A percentile compares a stretch with the other conserved stretches of the same genome.
Conservation (phyloP, 139 green algal species). For the Closterium sp. region DNA sequence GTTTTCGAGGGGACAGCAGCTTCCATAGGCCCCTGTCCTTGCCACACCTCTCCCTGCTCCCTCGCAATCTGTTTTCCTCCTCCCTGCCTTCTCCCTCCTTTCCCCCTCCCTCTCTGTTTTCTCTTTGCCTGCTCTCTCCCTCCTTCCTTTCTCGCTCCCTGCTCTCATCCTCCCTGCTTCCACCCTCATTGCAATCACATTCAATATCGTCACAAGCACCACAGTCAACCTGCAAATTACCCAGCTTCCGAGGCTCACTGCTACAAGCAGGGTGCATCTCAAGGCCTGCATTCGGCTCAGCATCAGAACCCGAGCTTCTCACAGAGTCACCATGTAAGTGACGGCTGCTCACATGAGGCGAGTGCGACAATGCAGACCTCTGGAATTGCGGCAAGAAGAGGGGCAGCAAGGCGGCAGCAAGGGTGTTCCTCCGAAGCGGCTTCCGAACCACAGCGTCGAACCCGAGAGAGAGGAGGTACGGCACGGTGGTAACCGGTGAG, state of each 20-base stretch:
- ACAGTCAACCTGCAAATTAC: neutral
- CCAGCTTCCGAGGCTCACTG: neutral
- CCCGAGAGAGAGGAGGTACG: neutral
- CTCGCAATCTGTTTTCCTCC: no score
- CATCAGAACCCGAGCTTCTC: no score
- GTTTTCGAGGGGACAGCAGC: neutral
- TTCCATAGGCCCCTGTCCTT: neutral
- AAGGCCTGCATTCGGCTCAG: no score
- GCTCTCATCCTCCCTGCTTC: neutral
- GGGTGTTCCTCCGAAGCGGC: conserved; percentile 25
- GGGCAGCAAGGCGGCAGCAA: conserved; percentile 17
- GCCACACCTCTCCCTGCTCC: neutral
- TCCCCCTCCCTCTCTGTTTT: neutral
- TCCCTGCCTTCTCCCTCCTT: no score
- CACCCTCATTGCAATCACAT: neutral
- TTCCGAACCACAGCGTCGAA: conserved; percentile 42
- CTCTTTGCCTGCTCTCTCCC: neutral
- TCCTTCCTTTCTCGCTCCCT: no score
- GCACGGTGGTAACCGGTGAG: neutral
- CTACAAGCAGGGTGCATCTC: neutral
- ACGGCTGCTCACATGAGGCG: neutral
- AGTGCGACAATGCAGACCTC: neutral
- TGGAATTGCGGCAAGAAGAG: neutral
- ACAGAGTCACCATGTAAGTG: neutral
- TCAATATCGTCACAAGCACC: neutral